phyloP scores from a whole-genome alignment of 1,284 basidiomycete species.

The Trametes pubescens region DNA sequence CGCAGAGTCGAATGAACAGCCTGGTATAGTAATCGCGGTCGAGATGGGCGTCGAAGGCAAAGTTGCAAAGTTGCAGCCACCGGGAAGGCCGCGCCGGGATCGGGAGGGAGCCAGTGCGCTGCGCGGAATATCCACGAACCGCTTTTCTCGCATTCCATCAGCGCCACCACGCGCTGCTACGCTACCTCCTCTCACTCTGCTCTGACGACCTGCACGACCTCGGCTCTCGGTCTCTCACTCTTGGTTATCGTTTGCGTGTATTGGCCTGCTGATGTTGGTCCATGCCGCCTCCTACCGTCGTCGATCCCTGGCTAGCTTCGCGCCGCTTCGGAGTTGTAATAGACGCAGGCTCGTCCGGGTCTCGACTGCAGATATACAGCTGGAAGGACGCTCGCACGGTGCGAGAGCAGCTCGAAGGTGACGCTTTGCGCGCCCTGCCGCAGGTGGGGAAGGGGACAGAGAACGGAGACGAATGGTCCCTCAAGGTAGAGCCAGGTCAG shows the following conservation, averaged over 20 bases:
- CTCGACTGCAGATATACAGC: conserved; percentile 95
- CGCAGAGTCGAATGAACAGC: too few relatives aligned
- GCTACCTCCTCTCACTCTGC: not conserved
- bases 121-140: not conserved
- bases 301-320: conserved; percentile 76
- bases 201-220: conserved; percentile 10
- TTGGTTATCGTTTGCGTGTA: conserved; percentile 8
- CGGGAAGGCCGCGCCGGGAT: conserved; percentile 24
- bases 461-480: conserved; percentile 85
- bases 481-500: conserved; percentile 93
- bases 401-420: conserved; percentile 53
- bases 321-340: conserved; percentile 96
- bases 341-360: conserved; percentile 98
- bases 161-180: conserved; percentile 18
- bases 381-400: conserved; percentile 86
- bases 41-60: conserved; percentile 24
- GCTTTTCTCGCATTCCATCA: conserved; percentile 10
- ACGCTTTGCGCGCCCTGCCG: conserved; percentile 65
- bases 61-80: conserved; percentile 29
- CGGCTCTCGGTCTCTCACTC: not conserved
- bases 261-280: conserved; percentile 34
- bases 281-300: conserved; percentile 78
- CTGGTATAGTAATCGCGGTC: not conserved
- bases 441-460: conserved; percentile 93
- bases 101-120: conserved; percentile 3